Evolutionary conservation across 768 basidiomycete genomes (phyloP).

Genomic region (Xerocomellus chrysenteron): DNA sequence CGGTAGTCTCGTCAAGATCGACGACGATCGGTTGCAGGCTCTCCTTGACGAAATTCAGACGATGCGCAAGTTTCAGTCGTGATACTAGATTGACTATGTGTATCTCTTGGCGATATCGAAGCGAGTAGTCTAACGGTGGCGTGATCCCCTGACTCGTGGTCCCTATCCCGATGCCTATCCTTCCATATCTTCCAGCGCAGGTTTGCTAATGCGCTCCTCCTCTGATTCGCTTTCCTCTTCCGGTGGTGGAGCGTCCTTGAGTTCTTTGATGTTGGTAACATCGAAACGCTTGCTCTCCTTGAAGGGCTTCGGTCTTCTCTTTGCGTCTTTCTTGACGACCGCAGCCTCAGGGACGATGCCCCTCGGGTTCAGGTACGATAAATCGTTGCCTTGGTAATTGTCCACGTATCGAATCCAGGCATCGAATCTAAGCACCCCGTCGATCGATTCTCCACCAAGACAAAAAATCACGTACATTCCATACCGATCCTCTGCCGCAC

Average conservation of each 20-base stretch:
- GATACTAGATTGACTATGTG: constrained; percentile 18
- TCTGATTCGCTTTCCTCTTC: constrained; percentile 46
- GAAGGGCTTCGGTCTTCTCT: constrained; percentile 60
- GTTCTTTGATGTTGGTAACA: constrained; percentile 42
- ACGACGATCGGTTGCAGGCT: constrained; percentile 81
- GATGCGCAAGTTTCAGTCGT: constrained; percentile 87
- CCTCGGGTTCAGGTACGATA: constrained; percentile 73
- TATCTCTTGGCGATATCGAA: not conserved
- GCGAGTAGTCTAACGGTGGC: constrained; percentile 5
- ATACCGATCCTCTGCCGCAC: constrained; percentile 74
- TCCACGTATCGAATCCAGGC: constrained; percentile 82
- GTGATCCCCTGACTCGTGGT: not conserved
- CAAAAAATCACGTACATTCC: constrained; percentile 58
- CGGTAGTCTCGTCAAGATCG: constrained; percentile 76
- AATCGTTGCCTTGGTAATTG: constrained; percentile 70
- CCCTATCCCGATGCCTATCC: constrained; percentile 26
- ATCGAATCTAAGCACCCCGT: constrained; percentile 57
- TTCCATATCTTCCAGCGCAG: constrained; percentile 51
- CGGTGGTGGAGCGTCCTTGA: constrained; percentile 26
- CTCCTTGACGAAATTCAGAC: constrained; percentile 87
- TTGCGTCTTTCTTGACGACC: constrained; percentile 56
- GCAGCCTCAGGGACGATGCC: constrained; percentile 74
- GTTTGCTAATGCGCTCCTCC: constrained; percentile 41
- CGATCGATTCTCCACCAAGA: not conserved
- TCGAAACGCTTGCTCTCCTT: constrained; percentile 69